Conservation (phyloP, 768 basidiomycete species). For the Multifurca ochricompacta region DNA sequence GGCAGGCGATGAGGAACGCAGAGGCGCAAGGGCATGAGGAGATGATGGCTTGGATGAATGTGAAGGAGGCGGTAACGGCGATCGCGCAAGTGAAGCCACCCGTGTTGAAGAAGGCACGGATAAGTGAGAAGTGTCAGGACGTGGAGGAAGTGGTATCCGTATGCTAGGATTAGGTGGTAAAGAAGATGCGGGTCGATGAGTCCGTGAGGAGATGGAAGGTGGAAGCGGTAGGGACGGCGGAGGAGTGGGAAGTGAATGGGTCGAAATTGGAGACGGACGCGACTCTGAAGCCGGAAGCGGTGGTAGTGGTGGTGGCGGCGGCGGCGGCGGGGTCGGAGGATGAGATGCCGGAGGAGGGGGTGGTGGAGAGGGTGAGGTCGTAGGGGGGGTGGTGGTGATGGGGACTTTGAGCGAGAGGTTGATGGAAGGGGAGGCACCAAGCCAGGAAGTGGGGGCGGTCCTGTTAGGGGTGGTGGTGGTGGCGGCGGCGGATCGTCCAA, state of each 20-base stretch:
- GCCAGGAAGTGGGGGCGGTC: constrained; percentile 31
- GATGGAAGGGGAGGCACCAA: constrained; percentile 25
- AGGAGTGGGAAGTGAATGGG: constrained; percentile 21
- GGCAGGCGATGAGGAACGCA: constrained; percentile 14
- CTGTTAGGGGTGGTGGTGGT: constrained; percentile 27
- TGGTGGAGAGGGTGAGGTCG: constrained; percentile 24
- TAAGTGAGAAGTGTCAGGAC: constrained; percentile 23
- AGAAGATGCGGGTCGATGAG: constrained; percentile 22
- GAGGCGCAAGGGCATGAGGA: constrained; percentile 15
- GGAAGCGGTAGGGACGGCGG: constrained; percentile 23
- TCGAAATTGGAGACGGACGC: constrained; percentile 21
- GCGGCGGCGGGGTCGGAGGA: constrained; percentile 23
- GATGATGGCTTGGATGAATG: constrained; percentile 26
- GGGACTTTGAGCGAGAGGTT: constrained; percentile 23
- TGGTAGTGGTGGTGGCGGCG: constrained; percentile 22
- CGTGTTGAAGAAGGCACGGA: constrained; percentile 23
- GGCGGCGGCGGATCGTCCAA: constrained; percentile 28
- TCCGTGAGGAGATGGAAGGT: constrained; percentile 24
- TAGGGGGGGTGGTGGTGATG: constrained; percentile 22
- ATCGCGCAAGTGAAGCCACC: constrained; percentile 11
- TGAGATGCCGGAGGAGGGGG: constrained; percentile 27
- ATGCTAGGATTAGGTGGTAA: constrained; percentile 9
- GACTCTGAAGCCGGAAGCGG: constrained; percentile 17
- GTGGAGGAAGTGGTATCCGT: constrained; percentile 20
- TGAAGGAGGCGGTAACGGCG: constrained; percentile 23